phyloP scores from a whole-genome alignment of 2,329 filamentous ascomycete species.

The Verticillium tricorpus region DNA sequence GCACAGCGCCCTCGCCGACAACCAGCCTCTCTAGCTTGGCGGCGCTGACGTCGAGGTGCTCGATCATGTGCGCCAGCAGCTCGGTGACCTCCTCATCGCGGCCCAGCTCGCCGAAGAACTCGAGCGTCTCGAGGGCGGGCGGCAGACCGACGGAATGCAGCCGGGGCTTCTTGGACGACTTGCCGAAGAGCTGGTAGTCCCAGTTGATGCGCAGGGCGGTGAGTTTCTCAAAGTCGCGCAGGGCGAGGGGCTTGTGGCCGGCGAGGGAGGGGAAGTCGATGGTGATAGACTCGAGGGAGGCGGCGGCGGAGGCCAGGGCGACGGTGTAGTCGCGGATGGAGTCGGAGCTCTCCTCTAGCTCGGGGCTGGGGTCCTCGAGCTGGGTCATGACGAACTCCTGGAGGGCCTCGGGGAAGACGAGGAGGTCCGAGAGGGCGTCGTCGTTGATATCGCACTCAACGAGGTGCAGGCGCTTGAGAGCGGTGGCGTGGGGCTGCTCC shows the following conservation, averaged over 20 bases:
- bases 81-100: conserved; percentile 43
- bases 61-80: conserved; percentile 34
- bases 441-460: conserved; percentile 48
- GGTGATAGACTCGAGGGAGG: conserved; percentile 38
- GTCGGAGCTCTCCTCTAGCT: conserved; percentile 42
- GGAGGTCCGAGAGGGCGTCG: conserved; percentile 29
- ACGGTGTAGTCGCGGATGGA: conserved; percentile 42
- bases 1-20: conserved; percentile 29
- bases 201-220: conserved; percentile 37
- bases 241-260: conserved; percentile 33
- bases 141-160: conserved; percentile 42
- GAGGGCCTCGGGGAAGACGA: conserved; percentile 38
- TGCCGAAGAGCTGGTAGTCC: conserved; percentile 45
- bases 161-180: conserved; percentile 36
- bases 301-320: conserved; percentile 33
- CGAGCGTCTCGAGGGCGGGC: conserved; percentile 37
- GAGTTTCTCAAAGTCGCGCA: conserved; percentile 37
- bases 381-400: conserved; percentile 45
- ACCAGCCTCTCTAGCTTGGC: conserved; percentile 32
- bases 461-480: conserved; percentile 36
- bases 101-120: conserved; percentile 40
- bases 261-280: conserved; percentile 38
- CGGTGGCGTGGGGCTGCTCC: conserved; percentile 42
- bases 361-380: conserved; percentile 28
- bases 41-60: conserved; percentile 31